These are phyloP conservation scores for Arxiozyma slooffiae DNA, from an alignment of 1,139 yeast genomes.

Conservation along the genomic window DNA sequence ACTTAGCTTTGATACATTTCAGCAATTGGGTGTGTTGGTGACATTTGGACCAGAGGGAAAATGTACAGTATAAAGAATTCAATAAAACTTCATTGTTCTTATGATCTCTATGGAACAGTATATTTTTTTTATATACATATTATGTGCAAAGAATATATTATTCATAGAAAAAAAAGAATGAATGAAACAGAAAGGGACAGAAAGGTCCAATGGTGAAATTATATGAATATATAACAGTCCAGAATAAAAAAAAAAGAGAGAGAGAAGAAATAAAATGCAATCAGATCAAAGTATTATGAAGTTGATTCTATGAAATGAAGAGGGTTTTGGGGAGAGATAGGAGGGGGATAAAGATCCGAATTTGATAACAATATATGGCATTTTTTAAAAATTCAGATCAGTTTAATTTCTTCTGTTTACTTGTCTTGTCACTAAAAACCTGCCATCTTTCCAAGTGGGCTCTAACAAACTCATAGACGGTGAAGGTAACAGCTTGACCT, in stretches of 20 bases:
- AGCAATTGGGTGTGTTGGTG: no score
- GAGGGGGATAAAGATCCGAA: neutral
- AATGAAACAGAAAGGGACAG: neutral
- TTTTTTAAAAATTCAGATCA: neutral
- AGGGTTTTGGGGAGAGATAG: neutral
- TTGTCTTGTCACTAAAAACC: constrained; percentile 6
- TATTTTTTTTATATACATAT: neutral
- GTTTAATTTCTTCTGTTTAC: neutral
- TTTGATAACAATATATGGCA: no score
- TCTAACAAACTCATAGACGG: constrained; percentile 87
- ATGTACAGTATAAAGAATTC: neutral
- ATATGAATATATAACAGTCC: no score
- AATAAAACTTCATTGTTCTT: no score
- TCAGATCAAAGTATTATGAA: no score
- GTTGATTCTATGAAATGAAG: no score
- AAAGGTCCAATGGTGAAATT: neutral
- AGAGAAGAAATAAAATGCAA: no score
- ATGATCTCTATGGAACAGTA: neutral
- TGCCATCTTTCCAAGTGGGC: constrained; percentile 46
- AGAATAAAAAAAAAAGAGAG: no score
- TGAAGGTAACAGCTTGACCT: constrained; percentile 97
- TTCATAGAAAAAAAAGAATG: neutral
- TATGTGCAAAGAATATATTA: neutral
- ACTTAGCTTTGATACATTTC: no score
- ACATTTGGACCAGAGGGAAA: no score